Percentiles rank a stretch among this genome's conserved stretches.
Conservation (phyloP, 2,329 filamentous ascomycete genomes). For the Tolypocladium tundrense region DNA sequence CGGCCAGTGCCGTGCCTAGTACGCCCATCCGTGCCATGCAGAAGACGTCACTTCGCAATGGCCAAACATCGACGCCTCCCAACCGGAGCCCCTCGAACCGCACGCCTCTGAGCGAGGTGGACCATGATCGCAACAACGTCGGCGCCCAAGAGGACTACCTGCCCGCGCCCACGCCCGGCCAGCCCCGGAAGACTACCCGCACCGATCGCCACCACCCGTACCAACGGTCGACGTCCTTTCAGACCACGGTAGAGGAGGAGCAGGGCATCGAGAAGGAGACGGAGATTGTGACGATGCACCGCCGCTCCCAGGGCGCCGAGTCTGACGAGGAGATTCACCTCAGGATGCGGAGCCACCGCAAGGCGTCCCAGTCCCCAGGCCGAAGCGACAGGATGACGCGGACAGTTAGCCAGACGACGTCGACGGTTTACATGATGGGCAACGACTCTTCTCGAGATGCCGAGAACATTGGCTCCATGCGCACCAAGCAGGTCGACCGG, state of each 20-base stretch:
- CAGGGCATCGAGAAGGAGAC: constrained; percentile 46
- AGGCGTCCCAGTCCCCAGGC: constrained; percentile 52
- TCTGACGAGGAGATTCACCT: constrained; percentile 78
- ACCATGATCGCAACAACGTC: constrained; percentile 61
- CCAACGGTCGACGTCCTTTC: constrained; percentile 42
- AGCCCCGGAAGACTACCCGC: constrained; percentile 81
- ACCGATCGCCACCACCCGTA: constrained; percentile 69
- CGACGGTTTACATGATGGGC: constrained; percentile 54
- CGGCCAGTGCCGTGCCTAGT: constrained; percentile 38
- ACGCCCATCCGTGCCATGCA: constrained; percentile 53
- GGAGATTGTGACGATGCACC: constrained; percentile 51
- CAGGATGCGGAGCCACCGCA: constrained; percentile 59
- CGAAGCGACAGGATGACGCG: constrained; percentile 48
- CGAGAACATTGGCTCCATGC: constrained; percentile 55
- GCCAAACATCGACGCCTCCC: constrained; percentile 72
- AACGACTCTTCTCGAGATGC: constrained; percentile 60
- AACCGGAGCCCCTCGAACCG: constrained; percentile 67
- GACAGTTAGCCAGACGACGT: constrained; percentile 67
- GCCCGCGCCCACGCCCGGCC: constrained; percentile 88
- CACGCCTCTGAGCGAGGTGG: constrained; percentile 87
- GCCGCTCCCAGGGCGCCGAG: constrained; percentile 52
- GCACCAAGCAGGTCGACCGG: constrained; percentile 49
- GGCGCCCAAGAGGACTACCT: constrained; percentile 80
- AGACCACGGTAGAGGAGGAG: constrained; percentile 34
- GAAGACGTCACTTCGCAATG: constrained; percentile 48